phyloP scores from a whole-genome alignment of 805 yeast genomes.

The Ascoidea tarda region DNA sequence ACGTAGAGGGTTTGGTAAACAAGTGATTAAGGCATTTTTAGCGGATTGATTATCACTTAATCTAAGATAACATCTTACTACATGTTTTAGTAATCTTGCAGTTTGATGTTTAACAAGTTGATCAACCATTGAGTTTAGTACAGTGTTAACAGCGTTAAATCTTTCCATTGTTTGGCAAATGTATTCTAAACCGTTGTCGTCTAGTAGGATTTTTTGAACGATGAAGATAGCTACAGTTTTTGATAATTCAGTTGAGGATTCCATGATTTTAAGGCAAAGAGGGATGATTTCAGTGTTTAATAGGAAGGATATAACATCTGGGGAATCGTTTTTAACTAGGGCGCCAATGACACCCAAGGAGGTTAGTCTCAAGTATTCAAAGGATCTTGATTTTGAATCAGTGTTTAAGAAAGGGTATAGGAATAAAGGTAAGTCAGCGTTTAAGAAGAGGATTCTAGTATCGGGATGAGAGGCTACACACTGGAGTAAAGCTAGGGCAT shows the following conservation, averaged over 20 bases:
- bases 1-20: conserved; percentile 75
- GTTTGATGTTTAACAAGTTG: conserved; percentile 68
- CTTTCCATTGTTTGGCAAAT: conserved; percentile 93
- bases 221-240: conserved; percentile 96
- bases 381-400: conserved; percentile 80
- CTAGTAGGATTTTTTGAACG: conserved; percentile 82
- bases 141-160: conserved; percentile 86
- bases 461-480: conserved; percentile 95
- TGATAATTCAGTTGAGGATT: conserved; percentile 81
- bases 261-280: conserved; percentile 87
- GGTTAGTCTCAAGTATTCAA: conserved; percentile 86
- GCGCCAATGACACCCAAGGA: conserved; percentile 97
- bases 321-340: conserved; percentile 86
- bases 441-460: conserved; percentile 70
- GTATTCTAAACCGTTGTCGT: conserved; percentile 82
- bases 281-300: conserved; percentile 96
- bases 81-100: conserved; percentile 80
- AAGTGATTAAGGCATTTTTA: conserved; percentile 67
- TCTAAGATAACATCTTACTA: conserved; percentile 85
- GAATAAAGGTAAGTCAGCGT: conserved; percentile 86
- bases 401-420: conserved; percentile 90
- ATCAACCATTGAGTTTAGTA: conserved; percentile 74
- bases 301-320: conserved; percentile 84
- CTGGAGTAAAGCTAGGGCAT: conserved; percentile 86
- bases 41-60: conserved; percentile 86